Percentiles rank a stretch among this genome's conserved stretches.
These are phyloP conservation scores for Acanthamoeba lugdunensis DNA, from an alignment of 208 protist species.

Conservation along the genomic window DNA sequence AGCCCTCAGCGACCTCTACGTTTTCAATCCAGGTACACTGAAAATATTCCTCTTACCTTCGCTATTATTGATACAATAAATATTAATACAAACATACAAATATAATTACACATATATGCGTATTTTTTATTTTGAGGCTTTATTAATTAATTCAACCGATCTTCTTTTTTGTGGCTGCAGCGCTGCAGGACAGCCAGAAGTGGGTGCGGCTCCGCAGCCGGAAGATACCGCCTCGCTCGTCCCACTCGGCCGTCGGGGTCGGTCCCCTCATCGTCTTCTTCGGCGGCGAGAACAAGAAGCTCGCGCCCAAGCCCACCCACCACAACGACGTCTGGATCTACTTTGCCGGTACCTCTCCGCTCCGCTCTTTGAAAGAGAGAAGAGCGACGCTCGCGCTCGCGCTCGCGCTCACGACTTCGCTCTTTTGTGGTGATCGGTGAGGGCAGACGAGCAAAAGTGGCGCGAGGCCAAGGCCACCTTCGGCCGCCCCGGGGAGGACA, in stretches of 20 bases:
- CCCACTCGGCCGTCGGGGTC: conserved; percentile 8
- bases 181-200: background rate
- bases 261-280: conserved; percentile 29
- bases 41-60: background rate
- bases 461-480: conserved; percentile 11
- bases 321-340: conserved; percentile 30
- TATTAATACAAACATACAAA: too few relatives aligned
- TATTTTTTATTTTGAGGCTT: background rate
- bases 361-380: background rate
- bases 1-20: conserved; percentile 14
- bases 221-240: background rate
- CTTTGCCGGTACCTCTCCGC: background rate
- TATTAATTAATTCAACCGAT: background rate
- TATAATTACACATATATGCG: too few relatives aligned
- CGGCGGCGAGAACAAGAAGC: conserved; percentile 21
- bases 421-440: background rate
- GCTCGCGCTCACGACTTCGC: background rate
- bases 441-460: conserved; percentile 20
- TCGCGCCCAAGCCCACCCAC: background rate
- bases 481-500: conserved; percentile 11
- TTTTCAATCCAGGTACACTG: conserved; percentile 21
- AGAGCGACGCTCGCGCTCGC: background rate
- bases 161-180: background rate
- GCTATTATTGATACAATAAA: too few relatives aligned
- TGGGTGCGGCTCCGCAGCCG: background rate